A percentile compares a stretch with the other conserved stretches of the same genome.
phyloP scores from a whole-genome alignment of 2,329 filamentous ascomycete genomes.

The Tolypocladium pustulatum region DNA sequence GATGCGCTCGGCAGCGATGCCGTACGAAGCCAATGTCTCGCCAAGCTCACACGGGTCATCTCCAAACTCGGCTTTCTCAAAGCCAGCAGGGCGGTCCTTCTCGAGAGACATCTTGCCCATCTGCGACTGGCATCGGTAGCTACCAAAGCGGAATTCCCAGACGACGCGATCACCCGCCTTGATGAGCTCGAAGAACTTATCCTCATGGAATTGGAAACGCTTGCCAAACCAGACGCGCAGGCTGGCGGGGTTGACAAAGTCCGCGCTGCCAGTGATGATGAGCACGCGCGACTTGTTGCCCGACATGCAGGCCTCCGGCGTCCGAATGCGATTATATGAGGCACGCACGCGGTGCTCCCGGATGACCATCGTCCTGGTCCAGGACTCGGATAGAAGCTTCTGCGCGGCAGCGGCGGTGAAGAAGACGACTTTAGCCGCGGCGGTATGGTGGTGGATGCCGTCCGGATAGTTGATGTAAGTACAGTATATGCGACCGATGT shows the following conservation, averaged over 20 bases:
- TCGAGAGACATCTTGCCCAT: constrained; percentile 31
- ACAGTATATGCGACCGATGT: constrained; percentile 40
- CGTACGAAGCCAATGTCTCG: constrained; percentile 18
- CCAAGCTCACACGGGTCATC: constrained; percentile 27
- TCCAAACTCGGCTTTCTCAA: constrained; percentile 27
- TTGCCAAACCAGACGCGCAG: constrained; percentile 30
- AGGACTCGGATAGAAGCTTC: constrained; percentile 12
- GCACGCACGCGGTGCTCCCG: constrained; percentile 25
- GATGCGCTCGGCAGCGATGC: constrained; percentile 20
- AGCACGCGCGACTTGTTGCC: constrained; percentile 35
- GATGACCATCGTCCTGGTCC: constrained; percentile 23
- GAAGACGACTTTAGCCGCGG: constrained; percentile 40
- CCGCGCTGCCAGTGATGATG: constrained; percentile 33
- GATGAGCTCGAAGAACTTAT: constrained; percentile 25
- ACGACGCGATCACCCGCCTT: constrained; percentile 16
- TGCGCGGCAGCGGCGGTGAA: constrained; percentile 30
- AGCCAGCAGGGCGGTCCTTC: constrained; percentile 20
- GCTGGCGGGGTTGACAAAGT: constrained; percentile 29
- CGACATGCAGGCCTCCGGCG: constrained; percentile 15
- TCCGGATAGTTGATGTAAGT: constrained; percentile 40
- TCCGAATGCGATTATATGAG: constrained; percentile 38
- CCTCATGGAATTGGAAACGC: constrained; percentile 36
- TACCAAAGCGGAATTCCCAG: constrained; percentile 43
- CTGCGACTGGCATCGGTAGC: constrained; percentile 44
- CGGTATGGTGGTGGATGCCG: constrained; percentile 20